Base-by-base conservation (phyloP, 1,284 basidiomycete species). In the Phellopilus nigrolimitatus region DNA sequence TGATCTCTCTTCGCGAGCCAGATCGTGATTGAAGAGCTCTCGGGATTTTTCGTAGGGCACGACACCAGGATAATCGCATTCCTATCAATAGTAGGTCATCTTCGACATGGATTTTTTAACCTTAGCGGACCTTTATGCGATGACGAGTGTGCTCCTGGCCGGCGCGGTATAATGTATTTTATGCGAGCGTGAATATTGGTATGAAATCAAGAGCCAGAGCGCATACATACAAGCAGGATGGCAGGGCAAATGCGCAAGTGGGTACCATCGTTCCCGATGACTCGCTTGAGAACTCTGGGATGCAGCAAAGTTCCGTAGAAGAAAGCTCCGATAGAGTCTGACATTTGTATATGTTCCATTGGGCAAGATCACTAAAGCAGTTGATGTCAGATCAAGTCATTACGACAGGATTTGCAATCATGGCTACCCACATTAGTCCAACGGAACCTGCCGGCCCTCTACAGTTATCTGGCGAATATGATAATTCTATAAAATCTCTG, bases 301-400 rank as follows among this genome's bases (percentile, higher is more conserved):
- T 79, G 75, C 55, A 78, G 66, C 4, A 81, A 66, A 0, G 88
- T 91, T 24, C 92, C 92, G 64, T 95, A 93, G 71, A 93, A 92
- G 68, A 95, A 94, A 3, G 87, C 87, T 2, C 38, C 36, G 24
- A 30, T 7, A n/a, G 31, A 28, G 22, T 49, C 39, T 6, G 25
- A n/a, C 47, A 49, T 49, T n/a, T n/a, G n/a, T n/a, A n/a, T n/a
- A n/a, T n/a, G n/a, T n/a, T n/a, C n/a, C n/a, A n/a, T n/a, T n/a
- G n/a, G n/a, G n/a, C n/a, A n/a, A n/a, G n/a, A n/a, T n/a, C n/a
- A n/a, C n/a, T n/a, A n/a, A n/a, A n/a, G n/a, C n/a, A n/a, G n/a
- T n/a, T n/a, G n/a, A n/a, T n/a, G n/a, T n/a, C n/a, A n/a, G n/a
- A n/a, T n/a, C n/a, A n/a, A n/a, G n/a, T n/a, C n/a, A n/a, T n/a